Evolutionary conservation across 2,329 filamentous ascomycete genomes (phyloP).

Genomic region (Exophiala phaeomuriformis): DNA sequence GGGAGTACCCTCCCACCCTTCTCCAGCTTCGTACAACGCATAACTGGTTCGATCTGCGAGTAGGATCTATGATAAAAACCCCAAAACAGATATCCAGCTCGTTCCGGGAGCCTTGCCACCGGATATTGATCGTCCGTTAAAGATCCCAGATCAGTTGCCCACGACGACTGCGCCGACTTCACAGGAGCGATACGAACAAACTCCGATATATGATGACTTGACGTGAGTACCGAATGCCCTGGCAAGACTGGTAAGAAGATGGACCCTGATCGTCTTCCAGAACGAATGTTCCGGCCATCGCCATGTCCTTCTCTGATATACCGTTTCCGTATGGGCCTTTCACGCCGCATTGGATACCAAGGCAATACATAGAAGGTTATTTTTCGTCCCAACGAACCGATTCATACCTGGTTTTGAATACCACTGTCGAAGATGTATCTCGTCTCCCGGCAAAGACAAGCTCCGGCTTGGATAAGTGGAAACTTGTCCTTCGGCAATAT

Average conservation of each 20-base stretch:
- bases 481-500: conserved; percentile 44
- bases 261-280: conserved; percentile 11
- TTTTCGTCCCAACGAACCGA: conserved; percentile 47
- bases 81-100: conserved; percentile 25
- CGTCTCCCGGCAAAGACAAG: conserved; percentile 45
- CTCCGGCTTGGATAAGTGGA: conserved; percentile 40
- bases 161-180: conserved; percentile 25
- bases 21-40: neutral
- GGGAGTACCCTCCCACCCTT: neutral
- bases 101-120: conserved; percentile 31
- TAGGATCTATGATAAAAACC: conserved; percentile 35
- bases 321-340: conserved; percentile 52
- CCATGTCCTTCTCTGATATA: conserved; percentile 44
- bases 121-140: conserved; percentile 31
- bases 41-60: neutral
- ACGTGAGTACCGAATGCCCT: conserved; percentile 27
- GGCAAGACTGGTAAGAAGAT: neutral
- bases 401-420: conserved; percentile 41
- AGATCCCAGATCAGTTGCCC: conserved; percentile 28
- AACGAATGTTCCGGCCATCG: conserved; percentile 36
- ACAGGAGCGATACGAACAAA: conserved; percentile 32
- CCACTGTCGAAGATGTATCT: conserved; percentile 54
- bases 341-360: conserved; percentile 48
- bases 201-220: conserved; percentile 33
- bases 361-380: conserved; percentile 52